These are phyloP conservation scores for Microcera coccophila DNA, from an alignment of 2,329 filamentous ascomycete species.

Conservation along the genomic window DNA sequence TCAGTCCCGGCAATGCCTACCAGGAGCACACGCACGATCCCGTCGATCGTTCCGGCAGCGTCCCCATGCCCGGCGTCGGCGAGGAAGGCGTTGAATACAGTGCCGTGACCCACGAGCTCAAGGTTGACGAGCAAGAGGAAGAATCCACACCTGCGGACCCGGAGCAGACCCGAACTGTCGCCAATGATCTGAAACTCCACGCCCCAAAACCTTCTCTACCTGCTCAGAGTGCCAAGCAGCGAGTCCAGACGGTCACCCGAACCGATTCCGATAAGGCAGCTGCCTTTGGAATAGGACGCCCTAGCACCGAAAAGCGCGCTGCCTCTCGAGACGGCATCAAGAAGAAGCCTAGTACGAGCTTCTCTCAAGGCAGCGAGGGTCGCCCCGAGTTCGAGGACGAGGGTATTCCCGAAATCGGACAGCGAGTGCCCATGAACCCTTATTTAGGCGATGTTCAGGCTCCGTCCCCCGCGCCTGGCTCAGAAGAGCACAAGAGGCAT, in stretches of 20 bases:
- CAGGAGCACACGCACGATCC: constrained; percentile 38
- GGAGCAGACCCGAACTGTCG: constrained; percentile 76
- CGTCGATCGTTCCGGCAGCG: constrained; percentile 65
- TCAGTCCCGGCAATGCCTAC: constrained; percentile 34
- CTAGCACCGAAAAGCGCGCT: constrained; percentile 46
- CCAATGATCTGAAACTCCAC: constrained; percentile 77
- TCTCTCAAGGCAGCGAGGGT: constrained; percentile 49
- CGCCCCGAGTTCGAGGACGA: constrained; percentile 61
- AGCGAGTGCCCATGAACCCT: constrained; percentile 89
- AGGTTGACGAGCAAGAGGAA: constrained; percentile 38
- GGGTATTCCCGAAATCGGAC: constrained; percentile 88
- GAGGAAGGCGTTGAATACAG: constrained; percentile 90
- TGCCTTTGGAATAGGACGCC: constrained; percentile 75
- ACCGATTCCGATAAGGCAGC: constrained; percentile 87
- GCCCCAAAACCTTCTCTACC: constrained; percentile 86
- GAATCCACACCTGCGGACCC: constrained; percentile 50
- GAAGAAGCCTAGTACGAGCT: constrained; percentile 61
- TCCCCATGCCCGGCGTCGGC: constrained; percentile 78
- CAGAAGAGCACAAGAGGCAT: constrained; percentile 44
- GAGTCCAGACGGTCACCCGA: constrained; percentile 78
- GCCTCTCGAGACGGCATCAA: constrained; percentile 51
- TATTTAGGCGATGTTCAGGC: constrained; percentile 94
- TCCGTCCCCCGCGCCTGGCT: constrained; percentile 69
- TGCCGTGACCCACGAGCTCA: constrained; percentile 46
- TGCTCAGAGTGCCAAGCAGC: constrained; percentile 73